phyloP scores from a whole-genome alignment of 495 filamentous ascomycete genomes.

The Pseudoneurospora amorphoporcata region DNA sequence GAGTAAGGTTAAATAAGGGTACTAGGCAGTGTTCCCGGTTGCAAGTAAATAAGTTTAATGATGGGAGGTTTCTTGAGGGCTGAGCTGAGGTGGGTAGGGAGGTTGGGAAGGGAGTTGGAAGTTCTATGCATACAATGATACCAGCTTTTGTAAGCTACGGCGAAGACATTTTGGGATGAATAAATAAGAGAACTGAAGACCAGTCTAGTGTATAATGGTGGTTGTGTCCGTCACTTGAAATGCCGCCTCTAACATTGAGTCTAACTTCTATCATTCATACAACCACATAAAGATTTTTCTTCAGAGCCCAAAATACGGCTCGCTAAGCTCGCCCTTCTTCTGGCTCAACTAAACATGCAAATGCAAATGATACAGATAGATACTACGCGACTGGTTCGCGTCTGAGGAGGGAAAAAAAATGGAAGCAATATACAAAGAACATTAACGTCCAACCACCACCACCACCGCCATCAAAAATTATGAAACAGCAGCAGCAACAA shows the following conservation, averaged over 20 bases:
- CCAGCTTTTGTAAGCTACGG: not conserved
- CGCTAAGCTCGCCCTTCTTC: not conserved
- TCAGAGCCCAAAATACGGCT: not conserved
- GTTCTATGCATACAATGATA: not conserved
- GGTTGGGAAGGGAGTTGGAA: not conserved
- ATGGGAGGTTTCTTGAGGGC: not conserved
- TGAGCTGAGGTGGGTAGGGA: not conserved
- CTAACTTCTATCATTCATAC: not conserved
- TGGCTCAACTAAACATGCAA: not conserved
- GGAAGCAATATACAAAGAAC: not conserved
- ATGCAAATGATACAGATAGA: not conserved
- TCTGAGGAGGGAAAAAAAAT: not conserved
- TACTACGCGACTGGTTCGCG: not conserved
- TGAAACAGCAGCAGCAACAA: not conserved
- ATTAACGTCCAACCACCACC: not conserved
- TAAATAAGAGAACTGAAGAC: not conserved
- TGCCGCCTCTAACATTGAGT: not conserved
- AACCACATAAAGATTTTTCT: not conserved
- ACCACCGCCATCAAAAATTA: not conserved
- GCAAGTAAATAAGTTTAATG: not conserved
- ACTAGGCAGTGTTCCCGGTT: not conserved
- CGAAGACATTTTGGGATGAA: not conserved
- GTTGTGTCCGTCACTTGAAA: not conserved
- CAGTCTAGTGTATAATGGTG: not conserved
- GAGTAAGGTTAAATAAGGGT: constrained; percentile 68